A percentile compares a stretch with the other conserved stretches of the same genome.
Conservation (phyloP, 371 early-diverging fungal species). For the Mortierella sp. region DNA sequence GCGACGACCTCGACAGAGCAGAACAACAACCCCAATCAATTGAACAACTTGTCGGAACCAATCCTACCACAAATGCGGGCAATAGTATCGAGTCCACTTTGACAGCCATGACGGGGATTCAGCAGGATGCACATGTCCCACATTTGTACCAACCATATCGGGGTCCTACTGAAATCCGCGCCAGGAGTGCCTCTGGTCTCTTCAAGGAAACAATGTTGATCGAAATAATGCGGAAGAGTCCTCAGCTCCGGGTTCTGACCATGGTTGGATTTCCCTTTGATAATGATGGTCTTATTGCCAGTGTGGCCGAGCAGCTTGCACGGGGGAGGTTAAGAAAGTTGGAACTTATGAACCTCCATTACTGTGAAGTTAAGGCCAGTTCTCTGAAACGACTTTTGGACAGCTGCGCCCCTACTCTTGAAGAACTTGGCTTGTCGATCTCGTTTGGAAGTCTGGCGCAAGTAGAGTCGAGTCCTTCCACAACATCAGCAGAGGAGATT, state of each 20-base stretch:
- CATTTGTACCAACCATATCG: no score
- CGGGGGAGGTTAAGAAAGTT: conserved; percentile 11
- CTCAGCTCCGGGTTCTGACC: conserved; percentile 21
- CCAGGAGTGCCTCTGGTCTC: conserved; percentile 11
- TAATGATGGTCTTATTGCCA: conserved; percentile 20
- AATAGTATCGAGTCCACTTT: no score
- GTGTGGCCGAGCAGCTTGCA: conserved; percentile 14
- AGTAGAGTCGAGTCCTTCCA: conserved; percentile 1
- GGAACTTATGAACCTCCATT: conserved; percentile 18
- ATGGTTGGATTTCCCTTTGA: conserved; percentile 34
- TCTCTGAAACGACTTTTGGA: conserved; percentile 29
- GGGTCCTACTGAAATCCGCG: conserved; percentile 6
- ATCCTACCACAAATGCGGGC: no score
- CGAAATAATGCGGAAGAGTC: conserved; percentile 18
- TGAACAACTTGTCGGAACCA: background rate
- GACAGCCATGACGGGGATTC: no score
- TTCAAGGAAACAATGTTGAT: conserved; percentile 23
- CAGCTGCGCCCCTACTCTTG: conserved; percentile 25
- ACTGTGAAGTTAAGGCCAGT: conserved; percentile 15
- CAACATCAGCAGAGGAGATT: no score
- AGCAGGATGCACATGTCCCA: no score
- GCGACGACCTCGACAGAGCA: background rate
- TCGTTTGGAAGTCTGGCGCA: conserved; percentile 28
- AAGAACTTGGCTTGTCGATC: conserved; percentile 26
- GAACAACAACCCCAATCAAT: background rate